Conservation (phyloP, 106 monocot species). For the Posidonia australis region DNA sequence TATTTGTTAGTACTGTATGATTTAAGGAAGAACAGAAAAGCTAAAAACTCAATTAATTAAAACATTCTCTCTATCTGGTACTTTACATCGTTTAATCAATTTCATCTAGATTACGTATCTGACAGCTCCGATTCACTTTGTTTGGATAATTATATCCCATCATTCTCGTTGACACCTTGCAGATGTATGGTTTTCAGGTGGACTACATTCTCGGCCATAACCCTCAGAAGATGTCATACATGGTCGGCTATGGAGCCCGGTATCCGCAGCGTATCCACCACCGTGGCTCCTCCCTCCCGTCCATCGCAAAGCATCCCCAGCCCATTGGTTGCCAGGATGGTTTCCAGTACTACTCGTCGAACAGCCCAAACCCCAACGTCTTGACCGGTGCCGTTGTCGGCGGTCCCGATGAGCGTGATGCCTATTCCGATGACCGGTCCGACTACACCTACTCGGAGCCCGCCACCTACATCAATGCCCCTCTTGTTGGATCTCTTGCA, state of each 20-base stretch:
- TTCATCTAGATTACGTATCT: too few relatives aligned
- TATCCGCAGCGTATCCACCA: slow-evolving; percentile 67
- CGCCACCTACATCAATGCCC: slow-evolving; percentile 83
- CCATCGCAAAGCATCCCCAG: slow-evolving; percentile 46
- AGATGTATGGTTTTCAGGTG: too few relatives aligned
- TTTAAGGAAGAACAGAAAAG: too few relatives aligned
- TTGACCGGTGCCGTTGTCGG: slow-evolving; percentile 66
- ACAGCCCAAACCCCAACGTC: slow-evolving; percentile 56
- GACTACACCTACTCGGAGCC: slow-evolving; percentile 74
- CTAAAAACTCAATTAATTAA: too few relatives aligned
- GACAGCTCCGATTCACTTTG: too few relatives aligned
- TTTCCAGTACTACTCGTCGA: slow-evolving; percentile 23
- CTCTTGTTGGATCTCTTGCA: slow-evolving; percentile 71
- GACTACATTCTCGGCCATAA: slow-evolving; percentile 79
- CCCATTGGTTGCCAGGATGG: slow-evolving; percentile 22
- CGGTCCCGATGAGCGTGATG: slow-evolving; percentile 59
- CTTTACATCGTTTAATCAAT: too few relatives aligned
- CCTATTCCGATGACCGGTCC: slow-evolving; percentile 44
- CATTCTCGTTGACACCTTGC: too few relatives aligned
- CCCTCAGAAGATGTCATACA: slow-evolving; percentile 75
- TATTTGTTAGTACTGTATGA: too few relatives aligned
- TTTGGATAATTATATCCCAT: too few relatives aligned
- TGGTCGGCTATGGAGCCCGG: slow-evolving; percentile 68
- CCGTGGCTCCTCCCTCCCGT: slow-evolving; percentile 72
- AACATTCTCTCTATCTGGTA: too few relatives aligned